Base-by-base conservation (phyloP, 441 rosid species). In the Pelargonium citronellum region DNA sequence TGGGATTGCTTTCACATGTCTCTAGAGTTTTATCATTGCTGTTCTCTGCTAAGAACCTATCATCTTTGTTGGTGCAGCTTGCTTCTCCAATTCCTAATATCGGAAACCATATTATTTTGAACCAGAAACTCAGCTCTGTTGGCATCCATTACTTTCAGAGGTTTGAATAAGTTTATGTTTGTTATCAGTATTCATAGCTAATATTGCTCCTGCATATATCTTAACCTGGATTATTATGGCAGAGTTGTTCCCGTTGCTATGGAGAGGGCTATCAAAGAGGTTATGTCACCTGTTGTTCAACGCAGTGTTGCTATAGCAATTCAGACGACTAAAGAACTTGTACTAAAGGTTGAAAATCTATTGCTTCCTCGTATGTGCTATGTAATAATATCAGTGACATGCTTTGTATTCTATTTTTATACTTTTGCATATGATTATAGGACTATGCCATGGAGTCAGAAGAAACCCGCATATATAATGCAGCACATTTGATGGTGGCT, bases 401-500 rank as follows among this genome's bases (percentile, higher is more conserved):
- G 24, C 13, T 64, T 64, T 41, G 37, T 66, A 49, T 53, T 63
- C 30, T 34, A 49, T 51, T 58, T 53, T 13, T 8, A 62, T 62
- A 27, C 49, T 27, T 62, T 13, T 27, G 17, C 66, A 34, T 72
- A 43, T 43, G 49, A 71, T 82, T 64, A 9, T 77, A 96, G 99
- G 99, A 96, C 79, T 96, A 96, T 82, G 87, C 96, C 15, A 76
- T 85, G 90, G 99, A 96, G 79, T 85, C 91, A 8, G 99, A 96
- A 67, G 98, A 96, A 82, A 87, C 90, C 39, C 89, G 96, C 20
- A 91, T 96, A 71, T 87, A 89, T 81, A 88, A 87, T 80, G 98
- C 98, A 3, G 98, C 99, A 20, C 97, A 91, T 78, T 86, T 92
- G 87, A 96, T 96, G 99, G 99, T 91, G 77, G 98, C 98, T 27